Percentiles rank a stretch among this genome's conserved stretches.
Conservation (phyloP, 148 eudicot genomes). For the Rhododendron simsii region DNA sequence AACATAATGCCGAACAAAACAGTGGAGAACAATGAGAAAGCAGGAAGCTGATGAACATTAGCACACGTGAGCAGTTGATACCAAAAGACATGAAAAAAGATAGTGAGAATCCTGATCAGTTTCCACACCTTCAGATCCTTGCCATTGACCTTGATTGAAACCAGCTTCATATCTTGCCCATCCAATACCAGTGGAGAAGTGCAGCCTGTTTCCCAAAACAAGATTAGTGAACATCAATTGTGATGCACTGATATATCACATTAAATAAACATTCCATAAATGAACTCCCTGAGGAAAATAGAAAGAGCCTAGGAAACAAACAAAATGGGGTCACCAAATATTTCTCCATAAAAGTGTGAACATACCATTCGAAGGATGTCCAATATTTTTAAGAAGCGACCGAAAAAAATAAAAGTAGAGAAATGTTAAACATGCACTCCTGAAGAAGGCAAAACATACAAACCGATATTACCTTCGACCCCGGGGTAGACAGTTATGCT, state of each 20-base stretch:
- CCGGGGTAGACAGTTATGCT: conserved; percentile 67
- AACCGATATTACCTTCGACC: conserved; percentile 48
- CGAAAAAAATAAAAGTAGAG: not conserved
- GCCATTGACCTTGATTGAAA: conserved; percentile 60
- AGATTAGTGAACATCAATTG: not conserved
- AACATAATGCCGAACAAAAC: not conserved
- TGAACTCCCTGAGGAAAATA: not conserved
- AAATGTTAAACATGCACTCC: not conserved
- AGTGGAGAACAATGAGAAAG: not conserved
- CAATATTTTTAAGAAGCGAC: not conserved
- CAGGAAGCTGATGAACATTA: not conserved
- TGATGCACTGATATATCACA: not conserved
- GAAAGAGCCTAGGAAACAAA: not conserved
- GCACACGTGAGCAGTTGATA: not conserved
- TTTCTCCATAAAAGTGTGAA: not conserved
- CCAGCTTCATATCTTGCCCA: conserved; percentile 74
- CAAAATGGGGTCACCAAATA: not conserved
- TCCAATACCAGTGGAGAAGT: conserved; percentile 71
- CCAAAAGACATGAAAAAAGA: not conserved
- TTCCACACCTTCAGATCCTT: conserved; percentile 60
- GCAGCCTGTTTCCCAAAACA: conserved; percentile 41
- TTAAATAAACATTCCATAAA: not conserved
- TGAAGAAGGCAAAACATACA: not conserved
- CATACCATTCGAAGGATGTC: not conserved
- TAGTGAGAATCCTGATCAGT: not conserved